A percentile compares a stretch with the other conserved stretches of the same genome.
Evolutionary conservation across 257 asterid species (phyloP).

Genomic region (Solanum phureja): DNA sequence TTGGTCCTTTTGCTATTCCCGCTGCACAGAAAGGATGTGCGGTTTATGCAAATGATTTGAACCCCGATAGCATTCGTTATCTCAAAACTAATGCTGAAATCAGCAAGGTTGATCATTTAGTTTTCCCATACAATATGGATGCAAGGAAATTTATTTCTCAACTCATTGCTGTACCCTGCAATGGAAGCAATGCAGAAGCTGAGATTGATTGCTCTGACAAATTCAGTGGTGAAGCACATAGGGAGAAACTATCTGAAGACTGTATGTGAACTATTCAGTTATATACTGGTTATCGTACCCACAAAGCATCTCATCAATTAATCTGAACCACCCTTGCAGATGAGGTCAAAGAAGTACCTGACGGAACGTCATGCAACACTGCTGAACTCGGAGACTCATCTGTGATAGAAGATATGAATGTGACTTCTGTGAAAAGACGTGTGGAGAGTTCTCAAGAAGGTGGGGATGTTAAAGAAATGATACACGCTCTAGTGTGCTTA

Average conservation of each 20-base stretch:
- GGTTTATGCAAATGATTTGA: constrained; percentile 87
- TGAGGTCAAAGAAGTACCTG: constrained; percentile 24
- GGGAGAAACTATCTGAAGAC: constrained; percentile 20
- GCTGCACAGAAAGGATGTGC: constrained; percentile 93
- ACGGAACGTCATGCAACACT: constrained; percentile 8
- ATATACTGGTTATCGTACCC: not conserved
- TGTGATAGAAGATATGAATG: constrained; percentile 20
- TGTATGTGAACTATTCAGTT: constrained; percentile 21
- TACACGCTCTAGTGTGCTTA: not conserved
- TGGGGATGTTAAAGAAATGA: not conserved
- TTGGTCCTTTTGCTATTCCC: constrained; percentile 94
- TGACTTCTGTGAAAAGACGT: constrained; percentile 39
- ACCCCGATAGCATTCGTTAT: constrained; percentile 74
- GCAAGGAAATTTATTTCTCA: constrained; percentile 62
- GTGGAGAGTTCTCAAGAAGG: constrained; percentile 48
- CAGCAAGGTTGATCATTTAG: constrained; percentile 67
- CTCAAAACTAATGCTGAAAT: constrained; percentile 72
- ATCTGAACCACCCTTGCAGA: constrained; percentile 29
- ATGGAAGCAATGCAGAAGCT: constrained; percentile 27
- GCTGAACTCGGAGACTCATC: constrained; percentile 15
- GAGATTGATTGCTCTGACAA: constrained; percentile 22
- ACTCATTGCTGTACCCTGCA: constrained; percentile 45
- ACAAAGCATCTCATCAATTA: not conserved
- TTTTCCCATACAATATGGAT: constrained; percentile 71
- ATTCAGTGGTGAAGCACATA: constrained; percentile 12